Evolutionary conservation across 140 eudicot species (phyloP).

Genomic region (Senecio squalidus): DNA sequence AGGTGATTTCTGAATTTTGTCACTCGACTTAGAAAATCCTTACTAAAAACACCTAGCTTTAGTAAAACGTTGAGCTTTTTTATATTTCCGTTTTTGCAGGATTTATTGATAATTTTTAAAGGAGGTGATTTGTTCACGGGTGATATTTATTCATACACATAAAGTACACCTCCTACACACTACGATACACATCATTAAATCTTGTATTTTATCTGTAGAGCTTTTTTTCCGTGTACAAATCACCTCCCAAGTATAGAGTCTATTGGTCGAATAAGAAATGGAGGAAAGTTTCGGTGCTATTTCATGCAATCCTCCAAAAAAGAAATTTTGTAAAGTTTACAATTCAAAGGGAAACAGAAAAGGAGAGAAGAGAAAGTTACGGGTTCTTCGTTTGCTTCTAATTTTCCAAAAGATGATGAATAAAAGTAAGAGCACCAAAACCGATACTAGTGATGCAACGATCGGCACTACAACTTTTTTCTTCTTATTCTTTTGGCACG

Average conservation of each 20-base stretch:
- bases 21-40: background rate
- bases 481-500: slow-evolving; percentile 28
- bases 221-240: too few species aligned
- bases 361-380: slow-evolving; percentile 10
- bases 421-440: slow-evolving; percentile 17
- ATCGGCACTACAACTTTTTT: slow-evolving; percentile 19
- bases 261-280: too few species aligned
- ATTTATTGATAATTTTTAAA: too few species aligned
- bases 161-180: too few species aligned
- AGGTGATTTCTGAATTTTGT: background rate
- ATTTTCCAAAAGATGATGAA: slow-evolving; percentile 20
- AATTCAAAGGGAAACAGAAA: background rate
- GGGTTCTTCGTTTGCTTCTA: slow-evolving; percentile 20
- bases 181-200: too few species aligned
- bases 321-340: background rate
- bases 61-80: background rate
- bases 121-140: too few species aligned
- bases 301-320: background rate
- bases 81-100: too few species aligned
- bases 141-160: too few species aligned
- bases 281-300: too few species aligned
- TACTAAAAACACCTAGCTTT: background rate
- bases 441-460: slow-evolving; percentile 21
- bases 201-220: too few species aligned
- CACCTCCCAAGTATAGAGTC: too few species aligned